phyloP scores from a whole-genome alignment of 148 eudicot genomes.

The Rhododendron mucronatum region DNA sequence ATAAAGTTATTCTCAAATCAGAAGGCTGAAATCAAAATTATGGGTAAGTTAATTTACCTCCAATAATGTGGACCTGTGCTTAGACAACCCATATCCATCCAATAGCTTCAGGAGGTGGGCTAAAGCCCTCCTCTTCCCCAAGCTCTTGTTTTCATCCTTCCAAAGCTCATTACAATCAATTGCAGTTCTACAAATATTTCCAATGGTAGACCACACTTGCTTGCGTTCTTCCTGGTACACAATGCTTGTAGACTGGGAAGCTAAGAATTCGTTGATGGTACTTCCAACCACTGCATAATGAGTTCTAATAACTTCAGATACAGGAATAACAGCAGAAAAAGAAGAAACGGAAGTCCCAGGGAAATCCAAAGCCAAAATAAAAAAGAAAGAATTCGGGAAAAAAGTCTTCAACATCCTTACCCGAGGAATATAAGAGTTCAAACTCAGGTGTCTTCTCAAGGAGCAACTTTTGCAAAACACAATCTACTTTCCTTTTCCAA shows the following conservation, averaged over 20 bases:
- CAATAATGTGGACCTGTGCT: conserved; percentile 49
- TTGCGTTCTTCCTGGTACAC: conserved; percentile 50
- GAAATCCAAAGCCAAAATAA: background rate
- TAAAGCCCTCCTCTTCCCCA: conserved; percentile 68
- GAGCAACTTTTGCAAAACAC: conserved; percentile 27
- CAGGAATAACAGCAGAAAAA: background rate
- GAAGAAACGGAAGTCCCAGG: conserved; percentile 3
- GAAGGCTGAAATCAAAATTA: background rate
- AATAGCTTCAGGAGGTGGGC: conserved; percentile 61
- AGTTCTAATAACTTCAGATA: background rate
- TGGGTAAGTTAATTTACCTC: conserved; percentile 29
- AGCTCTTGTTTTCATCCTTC: conserved; percentile 63
- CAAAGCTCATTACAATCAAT: conserved; percentile 62
- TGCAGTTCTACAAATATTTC: conserved; percentile 45
- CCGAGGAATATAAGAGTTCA: conserved; percentile 14
- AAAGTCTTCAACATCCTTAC: conserved; percentile 31
- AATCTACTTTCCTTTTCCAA: conserved; percentile 48
- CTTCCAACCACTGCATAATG: conserved; percentile 32
- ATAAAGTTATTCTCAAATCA: background rate
- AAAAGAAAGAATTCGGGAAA: background rate
- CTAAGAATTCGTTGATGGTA: conserved; percentile 22
- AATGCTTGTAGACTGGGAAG: conserved; percentile 28
- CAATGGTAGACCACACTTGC: conserved; percentile 47
- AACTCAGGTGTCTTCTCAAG: conserved; percentile 16
- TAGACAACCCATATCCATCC: conserved; percentile 66